Evolutionary conservation across 2,329 filamentous ascomycete species (phyloP).

Genomic region (Ilyonectria mors-panacis): DNA sequence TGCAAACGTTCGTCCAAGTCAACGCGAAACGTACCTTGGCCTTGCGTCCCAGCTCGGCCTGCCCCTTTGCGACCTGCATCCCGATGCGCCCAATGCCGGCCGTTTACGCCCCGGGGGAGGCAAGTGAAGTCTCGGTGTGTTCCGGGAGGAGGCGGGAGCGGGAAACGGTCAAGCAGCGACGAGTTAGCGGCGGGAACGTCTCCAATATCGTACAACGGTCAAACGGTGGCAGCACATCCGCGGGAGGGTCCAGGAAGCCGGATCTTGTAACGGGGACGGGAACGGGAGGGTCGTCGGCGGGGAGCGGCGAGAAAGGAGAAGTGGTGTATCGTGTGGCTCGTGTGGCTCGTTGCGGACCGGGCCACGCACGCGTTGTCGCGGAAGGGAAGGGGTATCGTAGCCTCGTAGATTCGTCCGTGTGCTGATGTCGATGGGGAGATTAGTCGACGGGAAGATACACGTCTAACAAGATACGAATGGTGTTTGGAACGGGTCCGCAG

Average conservation of each 20-base stretch:
- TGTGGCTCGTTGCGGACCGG: slow-evolving; percentile 22
- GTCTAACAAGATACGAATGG: not conserved
- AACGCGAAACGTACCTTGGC: slow-evolving; percentile 64
- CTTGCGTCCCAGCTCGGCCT: slow-evolving; percentile 73
- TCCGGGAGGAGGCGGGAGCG: slow-evolving; percentile 13
- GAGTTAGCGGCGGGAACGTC: slow-evolving; percentile 32
- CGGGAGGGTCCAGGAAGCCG: slow-evolving; percentile 29
- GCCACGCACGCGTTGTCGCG: slow-evolving; percentile 30
- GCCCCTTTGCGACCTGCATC: slow-evolving; percentile 70
- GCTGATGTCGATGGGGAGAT: slow-evolving; percentile 8
- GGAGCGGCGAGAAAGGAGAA: slow-evolving; percentile 6
- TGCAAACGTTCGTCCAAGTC: slow-evolving; percentile 1
- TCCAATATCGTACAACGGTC: slow-evolving; percentile 41
- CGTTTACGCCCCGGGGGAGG: slow-evolving; percentile 42
- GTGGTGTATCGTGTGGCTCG: slow-evolving; percentile 1
- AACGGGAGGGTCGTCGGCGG: slow-evolving; percentile 9
- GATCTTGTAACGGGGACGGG: slow-evolving; percentile 3
- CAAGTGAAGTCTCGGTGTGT: slow-evolving; percentile 23
- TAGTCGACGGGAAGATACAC: slow-evolving; percentile 16
- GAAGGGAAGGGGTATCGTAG: slow-evolving; percentile 13
- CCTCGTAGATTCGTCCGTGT: slow-evolving; percentile 19
- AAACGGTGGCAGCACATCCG: slow-evolving; percentile 41
- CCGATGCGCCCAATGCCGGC: slow-evolving; percentile 53
- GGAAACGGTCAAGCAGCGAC: slow-evolving; percentile 29
- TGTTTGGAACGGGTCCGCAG: not conserved